Conservation (phyloP, 164 flowering plant species). For the Paratinospora sagittata region DNA sequence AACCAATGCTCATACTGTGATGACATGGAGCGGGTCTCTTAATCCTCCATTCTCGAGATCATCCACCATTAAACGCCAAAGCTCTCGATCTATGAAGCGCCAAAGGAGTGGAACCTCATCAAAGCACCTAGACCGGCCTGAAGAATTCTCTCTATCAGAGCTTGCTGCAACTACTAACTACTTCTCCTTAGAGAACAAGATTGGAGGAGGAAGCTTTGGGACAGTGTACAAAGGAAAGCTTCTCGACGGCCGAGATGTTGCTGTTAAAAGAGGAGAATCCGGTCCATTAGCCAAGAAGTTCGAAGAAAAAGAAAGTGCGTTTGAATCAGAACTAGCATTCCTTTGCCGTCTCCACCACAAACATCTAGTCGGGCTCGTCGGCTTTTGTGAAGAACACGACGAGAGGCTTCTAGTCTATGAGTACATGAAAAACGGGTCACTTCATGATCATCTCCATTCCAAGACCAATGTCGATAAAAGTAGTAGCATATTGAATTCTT, state of each 20-base stretch:
- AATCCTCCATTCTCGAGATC: conserved; percentile 50
- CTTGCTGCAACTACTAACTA: conserved; percentile 64
- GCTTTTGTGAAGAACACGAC: conserved; percentile 77
- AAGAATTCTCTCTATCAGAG: conserved; percentile 64
- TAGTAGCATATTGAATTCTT: conserved; percentile 25
- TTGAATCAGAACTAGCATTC: conserved; percentile 80
- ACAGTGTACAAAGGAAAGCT: conserved; percentile 70
- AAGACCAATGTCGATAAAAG: neutral
- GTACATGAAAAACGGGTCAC: conserved; percentile 54
- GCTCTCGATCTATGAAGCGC: conserved; percentile 65
- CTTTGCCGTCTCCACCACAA: conserved; percentile 89
- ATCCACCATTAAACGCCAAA: conserved; percentile 63
- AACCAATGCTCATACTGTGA: conserved; percentile 28
- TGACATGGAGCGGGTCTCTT: conserved; percentile 18
- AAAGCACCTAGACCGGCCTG: conserved; percentile 66
- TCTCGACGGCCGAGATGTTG: conserved; percentile 74
- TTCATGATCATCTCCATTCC: conserved; percentile 66
- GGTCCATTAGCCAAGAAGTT: conserved; percentile 41
- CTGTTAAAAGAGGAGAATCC: conserved; percentile 76
- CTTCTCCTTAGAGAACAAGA: conserved; percentile 68
- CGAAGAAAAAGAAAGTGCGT: conserved; percentile 85
- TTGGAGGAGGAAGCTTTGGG: conserved; percentile 93
- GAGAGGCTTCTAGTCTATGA: conserved; percentile 89
- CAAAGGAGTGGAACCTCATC: conserved; percentile 94
- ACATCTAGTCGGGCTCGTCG: conserved; percentile 80